phyloP scores from a whole-genome alignment of 495 filamentous ascomycete species.

The Podospora pseudoanserina region DNA sequence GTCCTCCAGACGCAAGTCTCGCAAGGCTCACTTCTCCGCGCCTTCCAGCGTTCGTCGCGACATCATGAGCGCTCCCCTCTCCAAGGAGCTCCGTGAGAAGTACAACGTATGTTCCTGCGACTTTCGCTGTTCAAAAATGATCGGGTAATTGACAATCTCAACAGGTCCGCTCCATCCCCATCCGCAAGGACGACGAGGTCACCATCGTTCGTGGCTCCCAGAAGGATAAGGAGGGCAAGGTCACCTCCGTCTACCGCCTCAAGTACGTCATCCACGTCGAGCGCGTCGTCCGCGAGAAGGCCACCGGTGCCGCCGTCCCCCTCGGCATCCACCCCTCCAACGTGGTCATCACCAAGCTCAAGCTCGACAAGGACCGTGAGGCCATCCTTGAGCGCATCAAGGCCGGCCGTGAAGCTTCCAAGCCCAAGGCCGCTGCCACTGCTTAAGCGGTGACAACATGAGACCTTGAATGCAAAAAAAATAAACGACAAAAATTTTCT shows the following conservation, averaged over 20 bases:
- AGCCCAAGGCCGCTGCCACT: slow-evolving; percentile 46
- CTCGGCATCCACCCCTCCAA: slow-evolving; percentile 88
- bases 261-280: slow-evolving; percentile 94
- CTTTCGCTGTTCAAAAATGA: too few relatives aligned
- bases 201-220: slow-evolving; percentile 78
- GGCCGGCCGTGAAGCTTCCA: slow-evolving; percentile 65
- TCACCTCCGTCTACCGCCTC: slow-evolving; percentile 94
- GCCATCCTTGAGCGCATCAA: slow-evolving; percentile 81
- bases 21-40: slow-evolving; percentile 93
- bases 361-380: slow-evolving; percentile 98
- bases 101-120: slow-evolving; percentile 63
- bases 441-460: slow-evolving; percentile 21
- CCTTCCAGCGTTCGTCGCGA: slow-evolving; percentile 86
- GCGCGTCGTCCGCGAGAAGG: slow-evolving; percentile 90
- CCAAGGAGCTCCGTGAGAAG: slow-evolving; percentile 94
- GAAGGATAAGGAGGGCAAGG: slow-evolving; percentile 95
- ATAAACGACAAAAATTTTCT: slow-evolving; percentile 17
- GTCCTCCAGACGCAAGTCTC: slow-evolving; percentile 89
- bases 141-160: background rate
- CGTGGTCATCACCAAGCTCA: slow-evolving; percentile 94
- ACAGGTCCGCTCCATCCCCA: slow-evolving; percentile 91
- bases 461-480: slow-evolving; percentile 17
- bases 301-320: slow-evolving; percentile 84
- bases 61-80: slow-evolving; percentile 91
- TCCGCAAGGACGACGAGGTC: slow-evolving; percentile 98